Conservation (phyloP, 441 rosid species). For the Flueggea neowawraea region DNA sequence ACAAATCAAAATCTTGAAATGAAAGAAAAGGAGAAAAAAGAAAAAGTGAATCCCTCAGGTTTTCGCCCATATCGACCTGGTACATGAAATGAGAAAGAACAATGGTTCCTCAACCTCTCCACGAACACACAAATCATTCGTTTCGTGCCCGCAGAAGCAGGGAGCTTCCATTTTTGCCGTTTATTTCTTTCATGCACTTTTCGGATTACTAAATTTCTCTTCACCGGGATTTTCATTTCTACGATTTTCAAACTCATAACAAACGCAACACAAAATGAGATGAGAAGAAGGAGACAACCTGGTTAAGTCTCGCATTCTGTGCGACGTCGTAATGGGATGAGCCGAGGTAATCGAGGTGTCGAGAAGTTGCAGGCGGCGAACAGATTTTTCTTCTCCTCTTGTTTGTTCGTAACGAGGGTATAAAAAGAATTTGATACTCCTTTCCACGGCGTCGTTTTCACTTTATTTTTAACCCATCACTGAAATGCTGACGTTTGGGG, state of each 20-base stretch:
- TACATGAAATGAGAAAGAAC: slow-evolving; percentile 10
- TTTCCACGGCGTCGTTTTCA: too few species aligned
- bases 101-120: slow-evolving; percentile 33
- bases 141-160: slow-evolving; percentile 4
- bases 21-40: neutral
- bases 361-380: too few species aligned
- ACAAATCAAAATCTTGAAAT: neutral
- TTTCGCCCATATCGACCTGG: slow-evolving; percentile 29
- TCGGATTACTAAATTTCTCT: slow-evolving; percentile 18
- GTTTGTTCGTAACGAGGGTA: too few species aligned
- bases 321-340: too few species aligned
- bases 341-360: too few species aligned
- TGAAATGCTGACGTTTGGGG: too few species aligned
- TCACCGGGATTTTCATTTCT: slow-evolving; percentile 11
- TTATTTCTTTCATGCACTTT: slow-evolving; percentile 3
- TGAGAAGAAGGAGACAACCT: too few species aligned
- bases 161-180: slow-evolving; percentile 21
- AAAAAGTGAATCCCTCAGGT: slow-evolving; percentile 28
- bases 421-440: too few species aligned
- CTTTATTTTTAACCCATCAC: too few species aligned
- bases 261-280: too few species aligned
- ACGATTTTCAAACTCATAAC: neutral
- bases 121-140: neutral
- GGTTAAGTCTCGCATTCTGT: too few species aligned
- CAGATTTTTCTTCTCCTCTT: too few species aligned